phyloP scores from a whole-genome alignment of 2,329 filamentous ascomycete species.

The Keithomyces neogunnii region DNA sequence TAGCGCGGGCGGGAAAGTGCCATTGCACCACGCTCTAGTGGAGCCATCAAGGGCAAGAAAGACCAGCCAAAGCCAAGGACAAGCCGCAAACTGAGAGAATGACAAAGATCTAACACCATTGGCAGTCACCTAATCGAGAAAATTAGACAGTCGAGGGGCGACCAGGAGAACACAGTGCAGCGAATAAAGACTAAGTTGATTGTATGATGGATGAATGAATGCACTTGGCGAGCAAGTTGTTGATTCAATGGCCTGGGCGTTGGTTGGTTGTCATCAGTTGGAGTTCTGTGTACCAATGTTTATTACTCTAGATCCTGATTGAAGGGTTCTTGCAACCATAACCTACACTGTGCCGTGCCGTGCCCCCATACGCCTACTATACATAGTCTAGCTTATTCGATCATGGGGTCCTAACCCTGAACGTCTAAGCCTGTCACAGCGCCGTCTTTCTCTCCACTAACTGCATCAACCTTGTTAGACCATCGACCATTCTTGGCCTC shows the following conservation, averaged over 20 bases:
- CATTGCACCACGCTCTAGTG: slow-evolving; percentile 10
- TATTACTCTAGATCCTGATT: no score
- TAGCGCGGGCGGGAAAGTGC: no score
- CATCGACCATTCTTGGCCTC: slow-evolving; percentile 19
- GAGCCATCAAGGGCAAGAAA: slow-evolving; percentile 16
- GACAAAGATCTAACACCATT: slow-evolving; percentile 18
- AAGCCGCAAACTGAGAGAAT: slow-evolving; percentile 10
- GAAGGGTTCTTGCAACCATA: no score
- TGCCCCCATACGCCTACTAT: no score
- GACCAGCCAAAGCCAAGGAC: not conserved
- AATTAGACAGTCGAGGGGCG: slow-evolving; percentile 36
- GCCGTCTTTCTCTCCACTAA: not conserved
- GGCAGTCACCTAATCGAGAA: slow-evolving; percentile 48
- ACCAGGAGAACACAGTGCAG: slow-evolving; percentile 20
- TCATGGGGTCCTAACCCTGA: not conserved
- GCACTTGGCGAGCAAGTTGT: not conserved
- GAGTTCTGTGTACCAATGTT: no score
- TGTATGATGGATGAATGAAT: slow-evolving; percentile 17
- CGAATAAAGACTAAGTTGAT: slow-evolving; percentile 39
- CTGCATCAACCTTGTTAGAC: not conserved
- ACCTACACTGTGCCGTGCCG: no score
- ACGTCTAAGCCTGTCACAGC: not conserved
- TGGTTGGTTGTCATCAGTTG: no score
- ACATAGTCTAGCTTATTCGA: not conserved
- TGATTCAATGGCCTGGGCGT: not conserved